phyloP scores from a whole-genome alignment of 2,329 filamentous ascomycete genomes.

The Cercospora beticola region DNA sequence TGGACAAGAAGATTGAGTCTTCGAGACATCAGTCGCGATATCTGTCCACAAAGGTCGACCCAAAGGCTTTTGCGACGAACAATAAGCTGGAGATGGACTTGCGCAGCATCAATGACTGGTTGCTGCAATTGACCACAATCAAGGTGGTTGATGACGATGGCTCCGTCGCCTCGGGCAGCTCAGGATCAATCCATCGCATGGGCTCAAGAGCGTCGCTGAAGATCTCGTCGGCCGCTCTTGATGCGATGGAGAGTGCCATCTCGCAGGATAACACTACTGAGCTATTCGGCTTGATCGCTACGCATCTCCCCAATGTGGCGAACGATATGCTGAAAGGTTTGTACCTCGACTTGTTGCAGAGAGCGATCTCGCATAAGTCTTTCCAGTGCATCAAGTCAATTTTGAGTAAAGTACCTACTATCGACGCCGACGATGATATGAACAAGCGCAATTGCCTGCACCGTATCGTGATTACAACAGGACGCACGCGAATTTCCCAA shows the following conservation, averaged over 20 bases:
- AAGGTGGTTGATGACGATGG: conserved; percentile 73
- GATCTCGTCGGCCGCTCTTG: conserved; percentile 66
- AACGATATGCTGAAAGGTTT: conserved; percentile 59
- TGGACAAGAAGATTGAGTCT: conserved; percentile 87
- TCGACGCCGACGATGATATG: conserved; percentile 88
- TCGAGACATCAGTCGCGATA: conserved; percentile 76
- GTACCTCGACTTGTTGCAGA: conserved; percentile 77
- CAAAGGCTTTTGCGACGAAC: conserved; percentile 82
- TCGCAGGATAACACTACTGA: conserved; percentile 63
- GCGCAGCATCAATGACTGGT: conserved; percentile 82
- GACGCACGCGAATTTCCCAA: conserved; percentile 65
- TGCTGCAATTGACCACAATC: conserved; percentile 75
- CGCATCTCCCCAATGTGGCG: conserved; percentile 39
- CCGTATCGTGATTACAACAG: conserved; percentile 86
- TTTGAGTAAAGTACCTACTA: conserved; percentile 64
- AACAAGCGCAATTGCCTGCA: conserved; percentile 93
- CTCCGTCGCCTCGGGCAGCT: conserved; percentile 61
- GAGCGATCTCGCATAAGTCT: conserved; percentile 69
- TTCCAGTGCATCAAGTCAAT: conserved; percentile 70
- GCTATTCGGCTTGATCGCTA: conserved; percentile 49
- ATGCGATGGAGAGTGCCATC: conserved; percentile 70
- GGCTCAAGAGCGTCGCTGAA: conserved; percentile 74
- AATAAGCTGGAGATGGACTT: conserved; percentile 57
- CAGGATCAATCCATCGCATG: conserved; percentile 70
- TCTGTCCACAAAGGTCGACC: conserved; percentile 85